Conservation (phyloP, 768 basidiomycete species). For the Pulveroboletus ravenelii region DNA sequence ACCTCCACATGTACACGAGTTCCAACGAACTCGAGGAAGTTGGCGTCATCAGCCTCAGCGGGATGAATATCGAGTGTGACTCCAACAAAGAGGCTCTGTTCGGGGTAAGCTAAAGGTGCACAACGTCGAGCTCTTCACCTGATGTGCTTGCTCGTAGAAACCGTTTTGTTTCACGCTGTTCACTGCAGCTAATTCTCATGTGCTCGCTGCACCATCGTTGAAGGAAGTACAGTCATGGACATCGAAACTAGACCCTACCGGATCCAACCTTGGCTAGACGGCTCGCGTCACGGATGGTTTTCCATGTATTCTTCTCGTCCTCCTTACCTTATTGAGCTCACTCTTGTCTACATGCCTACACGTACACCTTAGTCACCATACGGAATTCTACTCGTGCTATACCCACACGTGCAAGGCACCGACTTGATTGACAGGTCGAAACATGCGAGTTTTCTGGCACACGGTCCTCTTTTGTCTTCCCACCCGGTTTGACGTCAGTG, state of each 20-base stretch:
- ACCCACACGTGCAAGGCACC: no score
- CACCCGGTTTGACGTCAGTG: neutral
- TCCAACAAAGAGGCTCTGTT: conserved; percentile 84
- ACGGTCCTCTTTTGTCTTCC: neutral
- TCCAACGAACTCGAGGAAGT: conserved; percentile 82
- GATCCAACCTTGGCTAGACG: conserved; percentile 45
- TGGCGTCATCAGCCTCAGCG: conserved; percentile 75
- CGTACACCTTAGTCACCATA: conserved; percentile 27
- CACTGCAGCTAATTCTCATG: conserved; percentile 88
- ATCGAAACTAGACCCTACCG: conserved; percentile 78
- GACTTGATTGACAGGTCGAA: no score
- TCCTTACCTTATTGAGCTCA: conserved; percentile 18
- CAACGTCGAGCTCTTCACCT: neutral
- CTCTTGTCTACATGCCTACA: conserved; percentile 18
- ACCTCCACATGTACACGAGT: conserved; percentile 81
- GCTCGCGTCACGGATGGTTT: neutral
- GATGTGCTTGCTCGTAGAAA: conserved; percentile 46
- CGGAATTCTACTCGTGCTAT: conserved; percentile 9
- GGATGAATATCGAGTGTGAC: conserved; percentile 82
- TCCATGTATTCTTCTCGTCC: neutral
- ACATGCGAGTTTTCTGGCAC: no score
- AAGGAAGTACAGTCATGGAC: conserved; percentile 88
- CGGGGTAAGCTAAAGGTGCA: conserved; percentile 52
- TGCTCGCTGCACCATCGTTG: conserved; percentile 71
- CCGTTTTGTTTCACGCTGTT: conserved; percentile 86